Conservation (phyloP, 169 alveolate species). For the Plasmodium vivax region DNA sequence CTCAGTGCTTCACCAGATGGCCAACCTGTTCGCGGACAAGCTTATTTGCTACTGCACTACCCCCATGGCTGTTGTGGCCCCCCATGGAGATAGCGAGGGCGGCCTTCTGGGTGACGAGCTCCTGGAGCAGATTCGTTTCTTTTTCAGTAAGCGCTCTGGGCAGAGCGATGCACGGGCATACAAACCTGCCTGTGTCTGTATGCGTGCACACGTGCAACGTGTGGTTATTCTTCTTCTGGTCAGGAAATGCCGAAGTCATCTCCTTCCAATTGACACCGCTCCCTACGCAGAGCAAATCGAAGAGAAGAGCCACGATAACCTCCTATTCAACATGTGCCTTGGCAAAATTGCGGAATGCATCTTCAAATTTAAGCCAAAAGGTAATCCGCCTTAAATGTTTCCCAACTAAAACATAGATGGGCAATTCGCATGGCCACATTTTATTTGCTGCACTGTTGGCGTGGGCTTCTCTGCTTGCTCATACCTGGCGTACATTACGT, state of each 20-base stretch:
- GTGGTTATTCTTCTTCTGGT: not conserved
- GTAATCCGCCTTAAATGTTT: not conserved
- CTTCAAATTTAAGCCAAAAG: constrained; percentile 41
- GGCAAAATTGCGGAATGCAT: constrained; percentile 15
- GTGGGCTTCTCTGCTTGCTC: not conserved
- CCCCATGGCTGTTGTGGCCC: constrained; percentile 32
- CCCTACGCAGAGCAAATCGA: constrained; percentile 51
- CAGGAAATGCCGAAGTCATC: not conserved
- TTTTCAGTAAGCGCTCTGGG: constrained; percentile 39
- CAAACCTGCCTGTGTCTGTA: not conserved
- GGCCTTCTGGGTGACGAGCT: constrained; percentile 41
- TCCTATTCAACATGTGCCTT: constrained; percentile 29
- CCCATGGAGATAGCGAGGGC: not conserved
- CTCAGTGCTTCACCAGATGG: constrained; percentile 34
- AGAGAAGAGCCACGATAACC: constrained; percentile 6
- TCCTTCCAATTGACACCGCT: not conserved
- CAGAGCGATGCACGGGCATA: not conserved
- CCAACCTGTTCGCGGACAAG: constrained; percentile 30
- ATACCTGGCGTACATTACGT: not conserved
- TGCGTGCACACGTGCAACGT: not conserved
- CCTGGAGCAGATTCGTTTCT: constrained; percentile 7
- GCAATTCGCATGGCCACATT: not conserved
- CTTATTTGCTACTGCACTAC: constrained; percentile 39
- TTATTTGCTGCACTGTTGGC: not conserved
- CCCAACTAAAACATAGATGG: not conserved